Evolutionary conservation across 192 early-diverging fungal genomes (phyloP).

Genomic region (Geranomyces michiganensis): DNA sequence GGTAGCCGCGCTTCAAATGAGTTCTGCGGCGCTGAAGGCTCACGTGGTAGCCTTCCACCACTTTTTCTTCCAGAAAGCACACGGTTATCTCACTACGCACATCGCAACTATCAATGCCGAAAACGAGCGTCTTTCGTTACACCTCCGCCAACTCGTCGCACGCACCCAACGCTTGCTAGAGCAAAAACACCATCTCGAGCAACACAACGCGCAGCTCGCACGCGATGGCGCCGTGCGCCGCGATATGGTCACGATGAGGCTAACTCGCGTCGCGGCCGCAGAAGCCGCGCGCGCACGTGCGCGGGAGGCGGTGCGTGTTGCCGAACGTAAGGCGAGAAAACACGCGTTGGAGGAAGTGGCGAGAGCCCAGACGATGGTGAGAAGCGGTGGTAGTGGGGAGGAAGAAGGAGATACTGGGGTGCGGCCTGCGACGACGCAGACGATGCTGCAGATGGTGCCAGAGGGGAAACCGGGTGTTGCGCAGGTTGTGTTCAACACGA

Average conservation of each 20-base stretch:
- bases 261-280: slow-evolving; percentile 33
- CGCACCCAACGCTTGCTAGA: slow-evolving; percentile 39
- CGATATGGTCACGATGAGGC: slow-evolving; percentile 45
- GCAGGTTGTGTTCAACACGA: slow-evolving; percentile 16
- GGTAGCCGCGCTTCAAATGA: no score
- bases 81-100: slow-evolving; percentile 50
- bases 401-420: neutral
- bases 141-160: slow-evolving; percentile 39
- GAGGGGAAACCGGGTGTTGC: slow-evolving; percentile 8
- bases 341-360: slow-evolving; percentile 18
- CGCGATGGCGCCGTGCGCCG: slow-evolving; percentile 42
- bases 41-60: neutral
- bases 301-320: slow-evolving; percentile 3
- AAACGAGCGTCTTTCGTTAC: slow-evolving; percentile 44
- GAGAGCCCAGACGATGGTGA: neutral
- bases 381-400: neutral
- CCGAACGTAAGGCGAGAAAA: slow-evolving; percentile 5
- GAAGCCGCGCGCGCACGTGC: slow-evolving; percentile 25
- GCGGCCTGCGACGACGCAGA: neutral
- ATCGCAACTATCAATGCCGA: slow-evolving; percentile 46
- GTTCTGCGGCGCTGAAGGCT: slow-evolving; percentile 2
- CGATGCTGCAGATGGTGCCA: neutral
- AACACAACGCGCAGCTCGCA: slow-evolving; percentile 46
- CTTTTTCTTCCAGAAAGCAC: slow-evolving; percentile 41
- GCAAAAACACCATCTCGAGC: slow-evolving; percentile 42